phyloP scores from a whole-genome alignment of 1,284 basidiomycete species.

The Puccinia triticina region DNA sequence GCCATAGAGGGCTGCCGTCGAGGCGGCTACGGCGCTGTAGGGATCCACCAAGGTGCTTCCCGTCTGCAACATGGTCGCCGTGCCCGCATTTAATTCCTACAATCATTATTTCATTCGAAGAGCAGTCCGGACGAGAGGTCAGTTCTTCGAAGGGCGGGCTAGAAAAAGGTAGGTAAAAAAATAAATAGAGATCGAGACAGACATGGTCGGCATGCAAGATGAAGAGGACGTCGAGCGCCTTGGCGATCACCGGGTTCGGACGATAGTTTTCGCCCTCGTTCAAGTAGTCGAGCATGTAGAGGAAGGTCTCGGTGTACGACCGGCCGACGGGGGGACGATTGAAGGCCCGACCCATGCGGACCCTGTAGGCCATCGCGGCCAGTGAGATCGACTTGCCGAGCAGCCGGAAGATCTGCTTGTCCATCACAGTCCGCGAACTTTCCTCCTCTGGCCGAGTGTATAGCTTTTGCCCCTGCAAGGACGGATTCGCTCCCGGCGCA shows the following conservation, averaged over 20 bases:
- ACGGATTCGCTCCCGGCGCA: constrained; percentile 67
- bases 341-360: constrained; percentile 82
- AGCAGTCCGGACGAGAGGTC: background rate
- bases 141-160: background rate
- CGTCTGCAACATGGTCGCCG: constrained; percentile 79
- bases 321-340: constrained; percentile 79
- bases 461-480: constrained; percentile 71
- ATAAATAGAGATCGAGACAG: background rate
- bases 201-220: constrained; percentile 75
- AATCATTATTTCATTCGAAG: background rate
- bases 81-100: constrained; percentile 77
- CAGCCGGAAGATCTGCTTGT: constrained; percentile 83
- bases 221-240: constrained; percentile 81
- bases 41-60: constrained; percentile 85
- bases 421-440: constrained; percentile 73
- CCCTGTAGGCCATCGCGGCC: constrained; percentile 85
- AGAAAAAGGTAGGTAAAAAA: background rate
- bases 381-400: constrained; percentile 84
- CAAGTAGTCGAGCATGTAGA: constrained; percentile 83
- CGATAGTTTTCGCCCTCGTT: constrained; percentile 67
- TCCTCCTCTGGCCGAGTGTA: constrained; percentile 68
- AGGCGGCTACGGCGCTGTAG: constrained; percentile 79
- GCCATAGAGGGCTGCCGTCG: constrained; percentile 70
- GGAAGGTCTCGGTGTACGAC: constrained; percentile 77
- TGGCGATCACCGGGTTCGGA: constrained; percentile 78